These are phyloP conservation scores for Penicillium freii DNA, from an alignment of 2,329 filamentous ascomycete genomes.

Conservation along the genomic window DNA sequence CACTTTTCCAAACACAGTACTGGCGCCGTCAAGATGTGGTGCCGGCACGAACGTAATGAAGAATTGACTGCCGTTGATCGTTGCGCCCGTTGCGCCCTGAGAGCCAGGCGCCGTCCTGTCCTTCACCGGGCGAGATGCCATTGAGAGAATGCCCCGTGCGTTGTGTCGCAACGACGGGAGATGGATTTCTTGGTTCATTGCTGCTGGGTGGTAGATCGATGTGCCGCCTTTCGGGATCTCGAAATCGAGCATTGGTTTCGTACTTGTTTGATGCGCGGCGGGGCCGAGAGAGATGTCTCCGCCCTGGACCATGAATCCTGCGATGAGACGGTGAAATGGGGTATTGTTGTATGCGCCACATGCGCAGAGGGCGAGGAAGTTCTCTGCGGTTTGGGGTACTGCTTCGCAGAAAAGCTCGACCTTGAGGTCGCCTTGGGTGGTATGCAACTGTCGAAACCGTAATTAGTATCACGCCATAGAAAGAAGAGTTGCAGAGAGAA, in stretches of 20 bases:
- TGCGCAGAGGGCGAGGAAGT: slow-evolving; percentile 66
- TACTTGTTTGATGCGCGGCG: slow-evolving; percentile 44
- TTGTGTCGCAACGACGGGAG: slow-evolving; percentile 58
- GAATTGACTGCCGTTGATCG: slow-evolving; percentile 60
- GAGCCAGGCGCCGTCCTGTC: slow-evolving; percentile 48
- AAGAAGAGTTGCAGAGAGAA: background rate
- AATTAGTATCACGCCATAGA: background rate
- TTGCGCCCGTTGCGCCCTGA: slow-evolving; percentile 37
- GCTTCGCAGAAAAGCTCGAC: slow-evolving; percentile 95
- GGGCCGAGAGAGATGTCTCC: slow-evolving; percentile 52
- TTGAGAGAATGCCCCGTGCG: slow-evolving; percentile 56
- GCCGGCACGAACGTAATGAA: slow-evolving; percentile 62
- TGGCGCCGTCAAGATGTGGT: slow-evolving; percentile 64
- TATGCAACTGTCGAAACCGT: slow-evolving; percentile 62
- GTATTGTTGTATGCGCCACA: slow-evolving; percentile 59
- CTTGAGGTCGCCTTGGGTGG: slow-evolving; percentile 84
- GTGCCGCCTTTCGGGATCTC: slow-evolving; percentile 55
- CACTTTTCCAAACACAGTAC: slow-evolving; percentile 64
- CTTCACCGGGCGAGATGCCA: slow-evolving; percentile 55
- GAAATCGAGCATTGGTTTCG: slow-evolving; percentile 43
- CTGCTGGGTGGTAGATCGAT: slow-evolving; percentile 53
- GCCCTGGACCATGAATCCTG: slow-evolving; percentile 63
- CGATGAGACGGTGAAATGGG: slow-evolving; percentile 63
- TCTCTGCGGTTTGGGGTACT: slow-evolving; percentile 87
- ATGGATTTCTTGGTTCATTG: slow-evolving; percentile 63